Evolutionary conservation across 176 grass and related monocot genomes (phyloP).

Genomic region (Tillandsia leiboldiana): DNA sequence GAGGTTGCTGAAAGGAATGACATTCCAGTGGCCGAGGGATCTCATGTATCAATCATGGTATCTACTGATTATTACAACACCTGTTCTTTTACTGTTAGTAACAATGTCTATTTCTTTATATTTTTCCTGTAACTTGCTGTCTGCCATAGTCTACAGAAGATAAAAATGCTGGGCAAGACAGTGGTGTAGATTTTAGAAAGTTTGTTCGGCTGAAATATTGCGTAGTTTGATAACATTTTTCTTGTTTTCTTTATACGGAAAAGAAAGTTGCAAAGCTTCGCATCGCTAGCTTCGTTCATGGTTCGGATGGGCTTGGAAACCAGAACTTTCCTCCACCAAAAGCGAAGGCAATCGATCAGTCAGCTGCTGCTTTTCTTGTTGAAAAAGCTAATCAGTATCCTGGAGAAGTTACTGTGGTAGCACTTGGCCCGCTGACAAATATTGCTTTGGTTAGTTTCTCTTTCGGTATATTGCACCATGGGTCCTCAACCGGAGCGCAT

Average conservation of each 20-base stretch:
- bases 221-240: not conserved
- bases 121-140: not conserved
- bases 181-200: not conserved
- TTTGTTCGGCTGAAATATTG: not conserved
- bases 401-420: constrained; percentile 60
- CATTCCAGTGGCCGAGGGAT: constrained; percentile 90
- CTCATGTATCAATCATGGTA: constrained; percentile 79
- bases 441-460: constrained; percentile 54
- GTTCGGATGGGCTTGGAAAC: constrained; percentile 66
- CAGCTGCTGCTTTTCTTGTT: constrained; percentile 60
- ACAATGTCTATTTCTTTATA: not conserved
- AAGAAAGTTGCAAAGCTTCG: constrained; percentile 85
- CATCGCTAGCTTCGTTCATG: constrained; percentile 77
- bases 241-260: constrained; percentile 9
- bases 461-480: constrained; percentile 1
- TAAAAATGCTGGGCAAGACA: not conserved
- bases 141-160: not conserved
- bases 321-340: constrained; percentile 58
- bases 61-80: not conserved
- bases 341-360: constrained; percentile 41
- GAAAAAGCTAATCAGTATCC: constrained; percentile 66
- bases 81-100: not conserved
- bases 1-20: constrained; percentile 62
- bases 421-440: constrained; percentile 88
- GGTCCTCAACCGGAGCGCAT: not conserved